These are phyloP conservation scores for Colletotrichum caudatum DNA, from an alignment of 2,329 filamentous ascomycete genomes.

Conservation along the genomic window DNA sequence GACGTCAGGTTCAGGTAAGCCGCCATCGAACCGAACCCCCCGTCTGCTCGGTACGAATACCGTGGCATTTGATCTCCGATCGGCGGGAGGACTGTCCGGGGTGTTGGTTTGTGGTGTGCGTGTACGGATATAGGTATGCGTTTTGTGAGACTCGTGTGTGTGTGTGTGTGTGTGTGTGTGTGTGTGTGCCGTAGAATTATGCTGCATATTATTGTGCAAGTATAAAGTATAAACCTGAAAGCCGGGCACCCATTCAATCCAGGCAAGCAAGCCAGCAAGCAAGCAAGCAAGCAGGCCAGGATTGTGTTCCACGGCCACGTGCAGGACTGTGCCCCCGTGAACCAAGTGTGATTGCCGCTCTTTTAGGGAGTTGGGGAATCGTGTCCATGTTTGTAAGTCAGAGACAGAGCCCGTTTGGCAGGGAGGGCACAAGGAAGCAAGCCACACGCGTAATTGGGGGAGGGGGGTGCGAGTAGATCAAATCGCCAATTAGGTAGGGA, in stretches of 20 bases:
- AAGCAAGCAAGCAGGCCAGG: not conserved
- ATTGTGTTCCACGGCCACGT: not conserved
- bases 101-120: not conserved
- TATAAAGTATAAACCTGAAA: not conserved
- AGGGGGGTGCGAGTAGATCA: conserved; percentile 26
- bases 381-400: not conserved
- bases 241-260: not conserved
- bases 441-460: not conserved
- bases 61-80: conserved; percentile 34
- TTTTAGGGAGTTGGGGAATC: not conserved
- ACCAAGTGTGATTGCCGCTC: not conserved
- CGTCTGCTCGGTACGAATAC: conserved; percentile 8
- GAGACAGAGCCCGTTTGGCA: not conserved
- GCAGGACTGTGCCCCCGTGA: not conserved
- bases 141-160: no score
- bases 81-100: conserved; percentile 4
- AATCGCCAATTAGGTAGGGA: not conserved
- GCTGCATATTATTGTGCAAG: conserved; percentile 20
- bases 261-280: not conserved
- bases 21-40: not conserved
- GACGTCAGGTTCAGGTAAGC: conserved; percentile 34
- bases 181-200: conserved; percentile 6
- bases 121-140: not conserved
- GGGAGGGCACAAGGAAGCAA: not conserved
- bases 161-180: not conserved